Base-by-base conservation (phyloP, 768 basidiomycete species). In the Podaxis pistillaris region DNA sequence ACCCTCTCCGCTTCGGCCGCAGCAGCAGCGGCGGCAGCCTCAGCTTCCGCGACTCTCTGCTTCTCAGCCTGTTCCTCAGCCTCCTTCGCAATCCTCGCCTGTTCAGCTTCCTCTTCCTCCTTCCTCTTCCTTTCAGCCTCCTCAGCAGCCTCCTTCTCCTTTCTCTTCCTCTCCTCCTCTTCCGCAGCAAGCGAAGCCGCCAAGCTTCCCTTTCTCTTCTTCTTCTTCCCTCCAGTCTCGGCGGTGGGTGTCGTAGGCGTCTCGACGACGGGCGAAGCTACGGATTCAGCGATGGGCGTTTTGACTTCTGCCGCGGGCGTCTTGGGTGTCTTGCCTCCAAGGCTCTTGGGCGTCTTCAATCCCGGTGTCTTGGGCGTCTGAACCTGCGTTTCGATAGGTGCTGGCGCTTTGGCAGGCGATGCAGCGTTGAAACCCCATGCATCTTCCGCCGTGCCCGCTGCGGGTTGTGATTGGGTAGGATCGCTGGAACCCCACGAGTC, bases 171-270 rank as follows among this genome's bases (percentile, higher is more conserved):
- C 66, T 65, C 60, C 13, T 63, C 64, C 58, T 50, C 71, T 44
- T 68, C 67, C 40, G 61, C 62, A 15, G 58, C 62, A 24, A 33
- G 53, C 28, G 63, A 47, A 24, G 62, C 63, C 11, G 56, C 62
- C n/a, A 63, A 65, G n/a, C 53, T 62, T 8, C 51, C 65, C 53
- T 71, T 71, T 64, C 69, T 68, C 58, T 72, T 70, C 57, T 71
- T 71, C 63, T 71, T 71, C 65, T 71, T 72, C 8, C 62, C 65
- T 11, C 55, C 57, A 22, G 65, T 66, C 44, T 58, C 65, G 4
- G 56, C 56, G 19, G 64, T 44, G 2, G 44, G 17, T 1, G 52
- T 37, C 0, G 60, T 46, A n/a, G 53, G 60, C 6, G 65, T 59
- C 44, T 63, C 68, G 37, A 64, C 65, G 30, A 40, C 61, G 56